A percentile compares a stretch with the other conserved stretches of the same genome.
These are phyloP conservation scores for Solioccasus polychromus DNA, from an alignment of 768 basidiomycete species.

Conservation along the genomic window DNA sequence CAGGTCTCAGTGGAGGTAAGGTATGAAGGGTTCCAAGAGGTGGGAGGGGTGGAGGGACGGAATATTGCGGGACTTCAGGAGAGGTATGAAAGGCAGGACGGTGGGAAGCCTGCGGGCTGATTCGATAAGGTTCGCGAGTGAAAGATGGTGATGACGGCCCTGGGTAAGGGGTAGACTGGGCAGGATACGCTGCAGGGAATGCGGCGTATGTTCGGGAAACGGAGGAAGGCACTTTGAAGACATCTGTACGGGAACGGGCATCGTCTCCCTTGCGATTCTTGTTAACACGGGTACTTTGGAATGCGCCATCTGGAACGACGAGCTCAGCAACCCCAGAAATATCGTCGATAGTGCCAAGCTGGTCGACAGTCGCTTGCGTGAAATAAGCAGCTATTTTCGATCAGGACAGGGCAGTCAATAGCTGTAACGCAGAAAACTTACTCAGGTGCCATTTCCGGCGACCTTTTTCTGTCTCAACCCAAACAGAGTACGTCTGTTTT, in stretches of 20 bases:
- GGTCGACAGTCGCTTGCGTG: constrained; percentile 71
- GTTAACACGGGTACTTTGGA: constrained; percentile 62
- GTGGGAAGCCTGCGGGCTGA: constrained; percentile 24
- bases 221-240: constrained; percentile 31
- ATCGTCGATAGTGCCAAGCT: constrained; percentile 69
- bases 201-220: constrained; percentile 40
- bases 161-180: constrained; percentile 24
- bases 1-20: constrained; percentile 27
- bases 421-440: constrained; percentile 34
- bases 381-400: constrained; percentile 72
- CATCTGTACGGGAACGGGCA: constrained; percentile 27
- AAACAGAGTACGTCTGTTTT: constrained; percentile 84
- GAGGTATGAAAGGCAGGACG: constrained; percentile 14
- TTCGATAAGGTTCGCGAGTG: constrained; percentile 23
- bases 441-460: constrained; percentile 82
- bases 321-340: constrained; percentile 56
- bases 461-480: constrained; percentile 62
- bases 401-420: constrained; percentile 17
- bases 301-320: constrained; percentile 62
- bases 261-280: constrained; percentile 50
- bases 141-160: constrained; percentile 21
- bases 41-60: constrained; percentile 26
- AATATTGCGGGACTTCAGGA: constrained; percentile 28
- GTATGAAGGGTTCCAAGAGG: constrained; percentile 20
- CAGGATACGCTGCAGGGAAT: constrained; percentile 36